Base-by-base conservation (phyloP, 805 yeast species). In the Saccharomycopsis capsularis region DNA sequence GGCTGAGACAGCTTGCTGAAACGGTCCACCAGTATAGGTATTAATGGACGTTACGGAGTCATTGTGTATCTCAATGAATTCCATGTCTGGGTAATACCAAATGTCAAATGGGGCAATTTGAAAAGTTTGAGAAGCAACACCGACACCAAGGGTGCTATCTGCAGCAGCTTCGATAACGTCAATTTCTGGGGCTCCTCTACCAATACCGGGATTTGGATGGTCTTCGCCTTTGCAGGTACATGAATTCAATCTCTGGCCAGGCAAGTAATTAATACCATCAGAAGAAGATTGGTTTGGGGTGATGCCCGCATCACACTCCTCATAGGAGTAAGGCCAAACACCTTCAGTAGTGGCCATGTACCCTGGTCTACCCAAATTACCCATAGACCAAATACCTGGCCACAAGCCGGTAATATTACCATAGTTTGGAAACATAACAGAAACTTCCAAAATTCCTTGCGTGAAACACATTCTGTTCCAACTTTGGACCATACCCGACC, bases 301-400 rank as follows among this genome's bases (percentile, higher is more conserved):
- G 56, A 89, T 89, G 56, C 98, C 98, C 2, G 90, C 89, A 68
- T 90, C 96, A 67, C 97, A 90, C 2, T 78, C 63, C 30, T 83
- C 82, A 63, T 90, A 90, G 1, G 91, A 71, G 60, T 89, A 90
- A 3, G 98, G 97, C 98, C 98, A 90, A 24, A 85, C 82, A 52
- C 97, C 97, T 23, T 90, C 95, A 2, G 96, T 79, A 3, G 91
- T 72, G 4, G 95, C 87, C 68, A 79, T 67, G 61, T 78, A 90
- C 9, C 98, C 98, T 0, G 97, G 95, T 57, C 97, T 78, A 24
- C 85, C 98, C 56, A 90, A 71, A 61, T 90, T 90, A 40, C 97
- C 97, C 79, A 90, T 72, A 3, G 96, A 76, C 97, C 97, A 90
- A 50, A 87, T 59, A 71, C 96, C 98, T 1, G 98, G 97, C 98